Evolutionary conservation across 1,284 basidiomycete species (phyloP), one percentile per base, ranked within the genome.

Genomic region (Athelia sp.): DNA sequence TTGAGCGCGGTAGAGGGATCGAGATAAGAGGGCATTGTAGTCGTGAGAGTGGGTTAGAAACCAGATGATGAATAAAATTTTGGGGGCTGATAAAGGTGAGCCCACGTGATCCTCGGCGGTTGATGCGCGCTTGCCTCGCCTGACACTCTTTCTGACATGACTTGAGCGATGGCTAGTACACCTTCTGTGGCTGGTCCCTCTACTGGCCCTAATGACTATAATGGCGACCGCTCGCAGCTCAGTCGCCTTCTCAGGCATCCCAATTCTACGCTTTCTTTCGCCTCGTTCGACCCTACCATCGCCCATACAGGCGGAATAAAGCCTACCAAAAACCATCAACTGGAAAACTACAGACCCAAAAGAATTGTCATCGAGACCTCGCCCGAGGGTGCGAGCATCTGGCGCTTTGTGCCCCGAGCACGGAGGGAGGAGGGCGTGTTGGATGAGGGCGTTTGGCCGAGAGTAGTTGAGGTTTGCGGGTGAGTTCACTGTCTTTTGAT

Each of bases 391-490:
- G 67, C 70, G 26, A 74, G 68, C 47, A 74, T 72, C 50, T 90
- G 87, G 87, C 73, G 87, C 43, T 90, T 85, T 63, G 84, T 90
- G 13, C 87, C 87, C 23, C 78, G 73, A 43, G 86, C 87, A 6
- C 73, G 70, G 43, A 65, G 70, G 48, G 79, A 78, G 43, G 32
- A 34, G 11, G 79, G 75, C 3, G 77, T 78, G 4, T 59, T 62
- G 38, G 76, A 85, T 50, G 87, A 90, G 63, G 87, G 87, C 0
- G 46, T 58, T 4, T 90, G 84, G 79, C 87, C 87, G 13, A 72
- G 84, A 52, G 59, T 78, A 15, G 65, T 90, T 13, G 68, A 79
- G 38, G 67, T 89, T 50, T 85, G 81, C 61, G 84, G 85, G 87
- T 89, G 58, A 68, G 82, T 65, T 44, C n/a, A n/a, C n/a, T n/a